Evolutionary conservation across 352 stramenopile species (phyloP), one percentile per base, ranked within the genome.

Genomic region (Pythium sukuiense): DNA sequence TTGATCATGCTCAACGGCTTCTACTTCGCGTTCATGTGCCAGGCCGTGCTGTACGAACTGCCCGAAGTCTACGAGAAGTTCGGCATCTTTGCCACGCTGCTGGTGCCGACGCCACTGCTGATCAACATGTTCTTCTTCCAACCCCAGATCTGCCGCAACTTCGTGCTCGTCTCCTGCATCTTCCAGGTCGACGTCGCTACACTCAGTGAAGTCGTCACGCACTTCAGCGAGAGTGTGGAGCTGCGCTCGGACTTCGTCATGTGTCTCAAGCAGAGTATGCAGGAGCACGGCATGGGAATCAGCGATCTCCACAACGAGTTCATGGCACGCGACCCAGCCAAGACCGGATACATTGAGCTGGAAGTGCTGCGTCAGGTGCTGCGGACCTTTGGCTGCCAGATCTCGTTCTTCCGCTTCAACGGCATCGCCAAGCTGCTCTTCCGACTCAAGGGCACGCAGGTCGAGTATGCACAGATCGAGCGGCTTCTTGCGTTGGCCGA

Each of bases 351-450:
- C 9, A 43, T 73, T 20, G 61, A 69, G 24, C 29, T 69, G 20
- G 59, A 72, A 16, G 52, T 63, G 16, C 27, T 72, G 32, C 59
- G 65, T 5, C 39, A 57, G 4, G 58, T 67, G 18, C 59, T 72
- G 33, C 52, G 37, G 6, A 6, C 46, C 26, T 67, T 67, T 29
- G 65, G 65, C 32, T 59, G 30, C 32, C 49, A 66, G 52, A 52
- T 71, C 55, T 71, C 65, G 50, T 71, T 63, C 59, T 71, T 66
- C 53, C 57, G 65, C 27, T 71, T 71, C 65, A 71, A 71, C 59
- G 53, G 60, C 32, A 54, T 67, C 58, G 65, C 63, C 26, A 65
- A 70, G 63, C 57, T 70, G 49, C 39, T 70, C 26, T 70, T 70
- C 45, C 55, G 39, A 3, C 49, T 65, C 27, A 63, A 70, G 29